Conservation (phyloP, 306 rosid genomes). For the Prinsepia uniflora region DNA sequence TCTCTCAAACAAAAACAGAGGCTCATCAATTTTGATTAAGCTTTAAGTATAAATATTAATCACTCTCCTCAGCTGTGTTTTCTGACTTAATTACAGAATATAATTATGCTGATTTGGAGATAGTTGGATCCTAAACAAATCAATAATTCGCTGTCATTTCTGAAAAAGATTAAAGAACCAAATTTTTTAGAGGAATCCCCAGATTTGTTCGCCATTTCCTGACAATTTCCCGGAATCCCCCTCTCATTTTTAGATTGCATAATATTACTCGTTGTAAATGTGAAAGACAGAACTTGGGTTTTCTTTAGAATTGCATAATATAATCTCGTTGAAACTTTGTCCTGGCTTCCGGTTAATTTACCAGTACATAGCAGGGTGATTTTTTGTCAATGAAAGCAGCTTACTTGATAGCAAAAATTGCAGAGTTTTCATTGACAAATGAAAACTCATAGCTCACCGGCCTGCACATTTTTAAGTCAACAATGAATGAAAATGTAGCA, state of each 20-base stretch:
- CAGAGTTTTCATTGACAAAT: slow-evolving; percentile 18
- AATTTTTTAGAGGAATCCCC: slow-evolving; percentile 31
- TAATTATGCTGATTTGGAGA: not conserved
- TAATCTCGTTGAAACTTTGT: too few species aligned
- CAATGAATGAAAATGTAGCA: slow-evolving; percentile 11
- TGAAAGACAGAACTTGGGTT: slow-evolving; percentile 6
- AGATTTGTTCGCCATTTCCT: slow-evolving; percentile 38
- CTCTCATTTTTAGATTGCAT: slow-evolving; percentile 30
- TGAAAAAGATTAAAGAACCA: slow-evolving; percentile 21
- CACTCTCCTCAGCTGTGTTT: not conserved
- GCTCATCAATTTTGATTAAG: not conserved
- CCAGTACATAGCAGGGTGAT: too few species aligned
- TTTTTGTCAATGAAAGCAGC: slow-evolving; percentile 8
- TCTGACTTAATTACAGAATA: not conserved
- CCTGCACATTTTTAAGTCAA: slow-evolving; percentile 4
- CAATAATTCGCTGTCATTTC: slow-evolving; percentile 48
- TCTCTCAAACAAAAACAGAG: not conserved
- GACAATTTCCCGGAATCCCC: slow-evolving; percentile 39
- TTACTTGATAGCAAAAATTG: not conserved
- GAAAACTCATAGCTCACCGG: slow-evolving; percentile 10
- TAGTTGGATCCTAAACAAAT: slow-evolving; percentile 30
- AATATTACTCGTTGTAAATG: too few species aligned
- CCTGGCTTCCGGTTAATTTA: not conserved
- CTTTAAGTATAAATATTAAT: slow-evolving; percentile 8
- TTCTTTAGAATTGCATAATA: too few species aligned